Conservation (phyloP, 805 yeast genomes). For the Kuraishia piskuri region DNA sequence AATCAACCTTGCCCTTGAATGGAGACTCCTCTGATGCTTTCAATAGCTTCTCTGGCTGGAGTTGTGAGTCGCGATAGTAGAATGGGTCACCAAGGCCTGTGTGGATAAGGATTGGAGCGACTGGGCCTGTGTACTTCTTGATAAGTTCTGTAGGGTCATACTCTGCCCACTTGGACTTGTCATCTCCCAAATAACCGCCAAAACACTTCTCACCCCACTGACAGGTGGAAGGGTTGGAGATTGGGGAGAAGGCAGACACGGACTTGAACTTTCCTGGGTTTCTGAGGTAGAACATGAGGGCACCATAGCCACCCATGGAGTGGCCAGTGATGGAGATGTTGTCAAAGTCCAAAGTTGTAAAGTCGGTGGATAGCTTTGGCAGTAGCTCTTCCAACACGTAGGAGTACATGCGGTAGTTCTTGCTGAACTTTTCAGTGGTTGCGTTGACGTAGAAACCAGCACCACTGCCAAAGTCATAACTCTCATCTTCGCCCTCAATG, state of each 20-base stretch:
- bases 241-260: constrained; percentile 88
- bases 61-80: constrained; percentile 39
- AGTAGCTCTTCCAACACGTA: constrained; percentile 75
- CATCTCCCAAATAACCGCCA: constrained; percentile 62
- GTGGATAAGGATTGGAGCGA: constrained; percentile 62
- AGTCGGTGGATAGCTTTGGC: constrained; percentile 32
- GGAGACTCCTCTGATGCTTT: constrained; percentile 48
- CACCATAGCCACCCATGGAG: constrained; percentile 98
- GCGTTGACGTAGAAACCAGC: constrained; percentile 95
- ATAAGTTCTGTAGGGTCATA: constrained; percentile 85
- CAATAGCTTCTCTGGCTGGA: constrained; percentile 67
- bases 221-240: constrained; percentile 64
- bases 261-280: constrained; percentile 69
- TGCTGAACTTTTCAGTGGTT: constrained; percentile 58
- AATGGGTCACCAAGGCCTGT: constrained; percentile 78
- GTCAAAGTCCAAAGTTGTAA: constrained; percentile 46
- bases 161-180: constrained; percentile 52
- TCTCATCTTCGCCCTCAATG: constrained; percentile 56
- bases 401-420: constrained; percentile 78
- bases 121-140: constrained; percentile 42
- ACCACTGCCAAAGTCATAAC: constrained; percentile 89
- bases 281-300: constrained; percentile 56
- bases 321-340: constrained; percentile 84
- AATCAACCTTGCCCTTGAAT: constrained; percentile 51
- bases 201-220: constrained; percentile 91